A percentile compares a stretch with the other conserved stretches of the same genome.
These are phyloP conservation scores for Populus deltoides DNA, from an alignment of 345 rosid species.

Conservation along the genomic window DNA sequence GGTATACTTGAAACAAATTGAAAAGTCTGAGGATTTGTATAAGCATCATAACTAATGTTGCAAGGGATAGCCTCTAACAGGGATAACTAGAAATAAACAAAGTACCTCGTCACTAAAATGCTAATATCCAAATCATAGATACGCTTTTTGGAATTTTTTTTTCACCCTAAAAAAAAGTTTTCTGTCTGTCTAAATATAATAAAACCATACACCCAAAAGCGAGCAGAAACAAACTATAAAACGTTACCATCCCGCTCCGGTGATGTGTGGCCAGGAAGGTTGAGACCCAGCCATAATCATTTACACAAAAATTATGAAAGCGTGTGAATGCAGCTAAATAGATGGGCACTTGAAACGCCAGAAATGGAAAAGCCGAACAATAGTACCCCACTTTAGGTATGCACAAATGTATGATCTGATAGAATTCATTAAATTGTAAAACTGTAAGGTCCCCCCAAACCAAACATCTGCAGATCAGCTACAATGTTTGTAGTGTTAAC, in stretches of 20 bases:
- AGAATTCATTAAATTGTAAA: neutral
- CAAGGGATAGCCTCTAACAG: neutral
- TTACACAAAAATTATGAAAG: neutral
- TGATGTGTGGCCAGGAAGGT: neutral
- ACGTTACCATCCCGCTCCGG: neutral
- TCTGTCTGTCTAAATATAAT: no score
- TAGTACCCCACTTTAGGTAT: neutral
- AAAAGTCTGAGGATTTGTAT: neutral
- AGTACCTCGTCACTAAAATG: neutral
- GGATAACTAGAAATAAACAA: neutral
- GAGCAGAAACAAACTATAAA: neutral
- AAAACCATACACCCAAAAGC: neutral
- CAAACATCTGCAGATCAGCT: neutral
- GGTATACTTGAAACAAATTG: no score
- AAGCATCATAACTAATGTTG: neutral
- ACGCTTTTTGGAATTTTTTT: no score
- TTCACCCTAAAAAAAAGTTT: no score
- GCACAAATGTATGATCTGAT: neutral
- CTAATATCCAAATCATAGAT: no score
- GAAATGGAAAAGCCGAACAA: neutral
- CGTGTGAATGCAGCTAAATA: neutral
- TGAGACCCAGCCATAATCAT: neutral
- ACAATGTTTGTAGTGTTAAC: no score
- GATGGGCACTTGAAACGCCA: no score
- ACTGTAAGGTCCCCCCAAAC: neutral